Evolutionary conservation across 345 rosid species (phyloP).

Genomic region (Citrus trifoliata): DNA sequence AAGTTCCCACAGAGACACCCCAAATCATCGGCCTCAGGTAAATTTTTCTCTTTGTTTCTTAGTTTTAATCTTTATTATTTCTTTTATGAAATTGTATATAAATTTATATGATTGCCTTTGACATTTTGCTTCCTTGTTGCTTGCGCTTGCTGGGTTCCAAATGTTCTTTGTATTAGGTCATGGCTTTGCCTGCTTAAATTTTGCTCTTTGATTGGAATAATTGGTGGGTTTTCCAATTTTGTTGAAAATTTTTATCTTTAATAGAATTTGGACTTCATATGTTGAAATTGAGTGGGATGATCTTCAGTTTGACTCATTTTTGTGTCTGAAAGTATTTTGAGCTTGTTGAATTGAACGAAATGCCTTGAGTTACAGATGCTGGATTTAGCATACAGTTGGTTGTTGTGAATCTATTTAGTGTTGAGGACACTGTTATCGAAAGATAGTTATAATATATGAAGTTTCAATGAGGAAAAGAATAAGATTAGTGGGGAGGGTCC

Average conservation of each 20-base stretch:
- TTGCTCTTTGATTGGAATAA: background rate
- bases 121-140: background rate
- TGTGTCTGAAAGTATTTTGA: background rate
- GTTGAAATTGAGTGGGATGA: background rate
- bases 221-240: background rate
- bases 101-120: background rate
- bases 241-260: background rate
- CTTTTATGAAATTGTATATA: background rate
- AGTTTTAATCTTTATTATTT: background rate
- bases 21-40: conserved; percentile 27
- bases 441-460: background rate
- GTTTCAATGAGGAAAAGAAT: background rate
- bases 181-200: background rate
- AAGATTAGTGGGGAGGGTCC: background rate
- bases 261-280: background rate
- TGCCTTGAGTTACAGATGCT: background rate
- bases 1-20: conserved; percentile 64
- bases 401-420: background rate
- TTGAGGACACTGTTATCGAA: background rate
- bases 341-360: background rate
- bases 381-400: background rate
- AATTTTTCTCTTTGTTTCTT: background rate
- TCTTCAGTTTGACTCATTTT: background rate
- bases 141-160: background rate
- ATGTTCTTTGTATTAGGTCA: background rate